Percentiles rank a stretch among this genome's conserved stretches.
These are phyloP conservation scores for Symbiodinium pilosum DNA, from an alignment of 73 alveolate species.

Conservation along the genomic window DNA sequence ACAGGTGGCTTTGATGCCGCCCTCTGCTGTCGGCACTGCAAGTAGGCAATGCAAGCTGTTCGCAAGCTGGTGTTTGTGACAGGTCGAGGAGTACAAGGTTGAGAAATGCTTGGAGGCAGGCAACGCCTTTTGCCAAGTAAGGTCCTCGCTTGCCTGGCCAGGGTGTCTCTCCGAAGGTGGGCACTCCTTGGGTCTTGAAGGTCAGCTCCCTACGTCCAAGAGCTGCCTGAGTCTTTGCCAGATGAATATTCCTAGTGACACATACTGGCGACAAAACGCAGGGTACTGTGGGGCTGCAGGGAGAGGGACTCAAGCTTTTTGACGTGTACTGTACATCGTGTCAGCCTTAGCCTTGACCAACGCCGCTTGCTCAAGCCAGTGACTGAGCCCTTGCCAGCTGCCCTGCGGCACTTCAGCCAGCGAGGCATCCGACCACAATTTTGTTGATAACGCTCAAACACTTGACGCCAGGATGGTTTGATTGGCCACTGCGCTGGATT, in stretches of 20 bases:
- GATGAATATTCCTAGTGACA: not conserved
- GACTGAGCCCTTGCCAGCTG: not conserved
- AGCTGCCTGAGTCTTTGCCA: not conserved
- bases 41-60: too few relatives aligned
- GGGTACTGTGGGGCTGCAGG: too few relatives aligned
- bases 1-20: too few relatives aligned
- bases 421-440: not conserved
- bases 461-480: not conserved
- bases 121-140: not conserved
- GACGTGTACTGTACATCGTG: not conserved
- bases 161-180: conserved; percentile 73
- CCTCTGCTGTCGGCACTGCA: too few relatives aligned
- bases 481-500: not conserved
- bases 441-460: too few relatives aligned
- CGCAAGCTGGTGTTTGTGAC: too few relatives aligned
- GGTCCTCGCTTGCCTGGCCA: not conserved
- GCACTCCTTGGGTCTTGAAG: conserved; percentile 87
- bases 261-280: too few relatives aligned
- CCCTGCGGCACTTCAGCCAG: not conserved
- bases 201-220: not conserved
- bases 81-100: conserved; percentile 92
- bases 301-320: too few relatives aligned
- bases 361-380: not conserved
- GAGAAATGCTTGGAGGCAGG: conserved; percentile 71
- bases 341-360: too few relatives aligned